These are phyloP conservation scores for Tanozyma kutaoensis DNA, from an alignment of 805 yeast species.

Conservation along the genomic window DNA sequence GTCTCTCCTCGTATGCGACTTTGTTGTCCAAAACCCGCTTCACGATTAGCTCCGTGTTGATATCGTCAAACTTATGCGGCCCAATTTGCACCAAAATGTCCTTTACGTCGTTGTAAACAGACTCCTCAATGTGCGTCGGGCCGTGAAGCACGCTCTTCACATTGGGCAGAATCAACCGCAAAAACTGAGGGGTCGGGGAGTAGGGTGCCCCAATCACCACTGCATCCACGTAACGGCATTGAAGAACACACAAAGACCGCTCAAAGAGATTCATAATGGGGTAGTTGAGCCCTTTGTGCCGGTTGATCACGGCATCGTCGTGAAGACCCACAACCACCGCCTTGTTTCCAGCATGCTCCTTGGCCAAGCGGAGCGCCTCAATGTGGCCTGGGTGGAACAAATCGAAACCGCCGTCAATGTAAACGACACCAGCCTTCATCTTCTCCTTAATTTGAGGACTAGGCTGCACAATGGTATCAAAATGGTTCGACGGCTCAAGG, in stretches of 20 bases:
- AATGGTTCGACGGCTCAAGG: no score
- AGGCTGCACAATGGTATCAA: constrained; percentile 20
- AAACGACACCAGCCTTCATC: constrained; percentile 20
- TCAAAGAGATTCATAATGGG: constrained; percentile 86
- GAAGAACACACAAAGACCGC: constrained; percentile 76
- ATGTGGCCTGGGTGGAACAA: constrained; percentile 91
- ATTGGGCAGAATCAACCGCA: constrained; percentile 24
- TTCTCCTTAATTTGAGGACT: constrained; percentile 7
- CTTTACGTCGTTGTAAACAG: constrained; percentile 19
- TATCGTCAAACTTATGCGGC: constrained; percentile 45
- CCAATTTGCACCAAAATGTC: constrained; percentile 22
- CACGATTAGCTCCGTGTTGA: constrained; percentile 62
- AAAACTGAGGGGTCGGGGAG: constrained; percentile 26
- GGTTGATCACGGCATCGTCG: constrained; percentile 43
- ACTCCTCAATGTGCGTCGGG: constrained; percentile 28
- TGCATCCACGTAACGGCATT: constrained; percentile 76
- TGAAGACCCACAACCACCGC: constrained; percentile 56
- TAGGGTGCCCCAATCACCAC: constrained; percentile 62
- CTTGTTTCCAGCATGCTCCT: constrained; percentile 19
- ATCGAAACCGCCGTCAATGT: constrained; percentile 81
- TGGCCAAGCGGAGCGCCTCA: constrained; percentile 44
- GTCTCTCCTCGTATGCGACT: constrained; percentile 72
- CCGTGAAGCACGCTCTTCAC: constrained; percentile 41
- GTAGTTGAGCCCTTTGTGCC: constrained; percentile 45
- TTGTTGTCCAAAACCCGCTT: constrained; percentile 59